Percentiles rank a stretch among this genome's conserved stretches.
Evolutionary conservation across 352 stramenopile species (phyloP).

Genomic region (Pythium oligandrum): DNA sequence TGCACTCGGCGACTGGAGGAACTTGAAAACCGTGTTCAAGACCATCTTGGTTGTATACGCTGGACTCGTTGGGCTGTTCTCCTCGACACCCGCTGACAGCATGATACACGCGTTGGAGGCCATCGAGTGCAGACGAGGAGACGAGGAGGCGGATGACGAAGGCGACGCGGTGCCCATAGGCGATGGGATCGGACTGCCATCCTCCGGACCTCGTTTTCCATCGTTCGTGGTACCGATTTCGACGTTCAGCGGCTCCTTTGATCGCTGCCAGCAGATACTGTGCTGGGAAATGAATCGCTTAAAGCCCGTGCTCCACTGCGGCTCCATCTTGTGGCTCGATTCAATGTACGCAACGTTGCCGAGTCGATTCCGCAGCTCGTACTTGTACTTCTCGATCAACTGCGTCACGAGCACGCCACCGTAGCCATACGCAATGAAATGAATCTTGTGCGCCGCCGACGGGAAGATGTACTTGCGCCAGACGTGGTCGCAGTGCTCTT

Average conservation of each 20-base stretch:
- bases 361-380: slow-evolving; percentile 74
- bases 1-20: slow-evolving; percentile 63
- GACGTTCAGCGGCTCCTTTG: slow-evolving; percentile 57
- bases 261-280: slow-evolving; percentile 74
- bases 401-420: slow-evolving; percentile 73
- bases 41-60: slow-evolving; percentile 70
- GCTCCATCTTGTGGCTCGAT: slow-evolving; percentile 77
- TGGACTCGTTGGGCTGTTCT: slow-evolving; percentile 42
- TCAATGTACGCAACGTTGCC: slow-evolving; percentile 87
- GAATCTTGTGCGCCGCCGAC: slow-evolving; percentile 75
- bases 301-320: slow-evolving; percentile 63
- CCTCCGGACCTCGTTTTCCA: not conserved
- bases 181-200: slow-evolving; percentile 10
- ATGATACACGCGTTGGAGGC: slow-evolving; percentile 47
- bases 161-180: slow-evolving; percentile 9
- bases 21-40: slow-evolving; percentile 78
- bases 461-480: slow-evolving; percentile 87
- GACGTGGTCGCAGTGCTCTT: slow-evolving; percentile 87
- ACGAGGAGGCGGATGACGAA: slow-evolving; percentile 17
- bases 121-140: not conserved
- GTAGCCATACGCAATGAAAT: slow-evolving; percentile 87
- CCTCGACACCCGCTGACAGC: slow-evolving; percentile 65
- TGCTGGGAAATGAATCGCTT: slow-evolving; percentile 80
- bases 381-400: slow-evolving; percentile 74
- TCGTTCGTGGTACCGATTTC: slow-evolving; percentile 19